Conservation (phyloP, 2,329 filamentous ascomycete species). For the Venturia effusa region DNA sequence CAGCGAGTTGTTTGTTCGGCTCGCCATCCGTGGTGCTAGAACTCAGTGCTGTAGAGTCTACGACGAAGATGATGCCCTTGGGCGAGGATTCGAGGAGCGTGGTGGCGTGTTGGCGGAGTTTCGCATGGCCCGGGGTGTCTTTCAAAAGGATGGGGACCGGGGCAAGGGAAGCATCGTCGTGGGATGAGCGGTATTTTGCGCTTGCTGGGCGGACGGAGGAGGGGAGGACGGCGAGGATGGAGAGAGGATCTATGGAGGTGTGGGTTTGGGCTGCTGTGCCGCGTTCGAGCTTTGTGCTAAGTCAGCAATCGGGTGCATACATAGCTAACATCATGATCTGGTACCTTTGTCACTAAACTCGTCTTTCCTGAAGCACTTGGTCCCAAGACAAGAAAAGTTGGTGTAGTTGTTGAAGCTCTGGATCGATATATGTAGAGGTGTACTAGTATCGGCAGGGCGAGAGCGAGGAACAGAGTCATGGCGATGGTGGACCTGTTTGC, state of each 20-base stretch:
- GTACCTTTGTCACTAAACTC: slow-evolving; percentile 66
- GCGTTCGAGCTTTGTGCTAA: slow-evolving; percentile 41
- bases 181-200: slow-evolving; percentile 52
- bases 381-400: slow-evolving; percentile 71
- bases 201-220: slow-evolving; percentile 41
- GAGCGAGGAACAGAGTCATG: slow-evolving; percentile 57
- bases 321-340: slow-evolving; percentile 13
- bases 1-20: slow-evolving; percentile 43
- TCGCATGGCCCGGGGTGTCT: slow-evolving; percentile 93
- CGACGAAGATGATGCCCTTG: slow-evolving; percentile 69
- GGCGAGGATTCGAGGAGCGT: slow-evolving; percentile 44
- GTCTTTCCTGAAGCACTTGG: slow-evolving; percentile 83
- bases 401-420: slow-evolving; percentile 54
- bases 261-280: slow-evolving; percentile 44
- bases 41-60: slow-evolving; percentile 57
- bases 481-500: slow-evolving; percentile 42
- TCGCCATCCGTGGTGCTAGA: slow-evolving; percentile 24
- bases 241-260: slow-evolving; percentile 50
- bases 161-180: slow-evolving; percentile 47
- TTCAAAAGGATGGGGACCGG: slow-evolving; percentile 65
- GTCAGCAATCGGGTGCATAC: slow-evolving; percentile 1
- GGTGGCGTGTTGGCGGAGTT: slow-evolving; percentile 61
- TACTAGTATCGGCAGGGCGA: slow-evolving; percentile 65
- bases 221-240: slow-evolving; percentile 46
- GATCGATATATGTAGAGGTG: slow-evolving; percentile 64